These are phyloP conservation scores for Dittrichia graveolens DNA, from an alignment of 129 eudicot genomes.

Conservation along the genomic window DNA sequence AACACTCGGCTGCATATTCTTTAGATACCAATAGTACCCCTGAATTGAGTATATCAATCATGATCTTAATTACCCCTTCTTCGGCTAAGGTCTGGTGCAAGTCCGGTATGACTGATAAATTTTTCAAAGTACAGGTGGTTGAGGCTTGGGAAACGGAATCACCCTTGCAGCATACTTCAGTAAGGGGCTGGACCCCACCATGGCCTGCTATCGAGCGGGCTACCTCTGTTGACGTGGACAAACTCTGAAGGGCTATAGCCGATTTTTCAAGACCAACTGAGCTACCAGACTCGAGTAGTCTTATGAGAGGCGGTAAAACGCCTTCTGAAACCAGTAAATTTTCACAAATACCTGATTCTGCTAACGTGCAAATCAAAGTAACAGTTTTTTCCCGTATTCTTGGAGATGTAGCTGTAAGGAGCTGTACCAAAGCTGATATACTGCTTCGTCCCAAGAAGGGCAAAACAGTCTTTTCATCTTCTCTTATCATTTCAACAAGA, in stretches of 20 bases:
- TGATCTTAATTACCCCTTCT: slow-evolving; percentile 62
- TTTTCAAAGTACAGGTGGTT: slow-evolving; percentile 70
- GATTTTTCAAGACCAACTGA: slow-evolving; percentile 74
- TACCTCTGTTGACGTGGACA: slow-evolving; percentile 66
- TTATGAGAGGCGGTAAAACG: slow-evolving; percentile 73
- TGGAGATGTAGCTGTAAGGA: slow-evolving; percentile 80
- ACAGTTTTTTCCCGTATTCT: slow-evolving; percentile 74
- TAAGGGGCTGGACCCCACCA: slow-evolving; percentile 80
- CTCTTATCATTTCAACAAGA: slow-evolving; percentile 72
- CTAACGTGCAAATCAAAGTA: slow-evolving; percentile 67
- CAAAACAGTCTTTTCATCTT: slow-evolving; percentile 71
- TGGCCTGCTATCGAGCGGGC: slow-evolving; percentile 70
- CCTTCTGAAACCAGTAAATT: slow-evolving; percentile 90
- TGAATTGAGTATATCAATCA: slow-evolving; percentile 65
- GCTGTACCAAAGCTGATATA: slow-evolving; percentile 66
- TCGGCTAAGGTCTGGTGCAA: slow-evolving; percentile 59
- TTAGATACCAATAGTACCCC: slow-evolving; percentile 57
- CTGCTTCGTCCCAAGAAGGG: slow-evolving; percentile 73
- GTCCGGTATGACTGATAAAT: slow-evolving; percentile 72
- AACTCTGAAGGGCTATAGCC: slow-evolving; percentile 73
- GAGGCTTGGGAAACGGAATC: slow-evolving; percentile 86
- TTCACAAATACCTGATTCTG: slow-evolving; percentile 71
- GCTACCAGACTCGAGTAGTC: slow-evolving; percentile 81
- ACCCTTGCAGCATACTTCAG: slow-evolving; percentile 57
- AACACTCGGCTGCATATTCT: slow-evolving; percentile 82